phyloP scores from a whole-genome alignment of 2,329 filamentous ascomycete genomes.

The Colletotrichum lini region DNA sequence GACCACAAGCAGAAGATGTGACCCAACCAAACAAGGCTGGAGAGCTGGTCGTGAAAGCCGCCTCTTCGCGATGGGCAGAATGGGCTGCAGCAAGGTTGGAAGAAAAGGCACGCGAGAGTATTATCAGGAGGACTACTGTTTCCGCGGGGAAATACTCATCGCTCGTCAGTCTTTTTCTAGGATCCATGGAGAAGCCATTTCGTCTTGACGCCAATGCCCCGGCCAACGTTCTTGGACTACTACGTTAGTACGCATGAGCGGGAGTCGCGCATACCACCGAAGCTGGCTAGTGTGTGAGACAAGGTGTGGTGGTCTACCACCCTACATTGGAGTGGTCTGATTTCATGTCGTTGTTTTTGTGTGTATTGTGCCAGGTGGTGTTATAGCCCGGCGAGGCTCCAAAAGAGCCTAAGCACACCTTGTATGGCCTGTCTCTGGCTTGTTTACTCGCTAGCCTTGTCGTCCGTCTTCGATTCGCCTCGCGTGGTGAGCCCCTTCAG shows the following conservation, averaged over 20 bases:
- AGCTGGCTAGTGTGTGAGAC: constrained; percentile 18
- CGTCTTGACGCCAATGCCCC: background rate
- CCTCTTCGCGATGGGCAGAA: background rate
- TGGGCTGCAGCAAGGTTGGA: background rate
- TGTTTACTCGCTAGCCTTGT: constrained; percentile 21
- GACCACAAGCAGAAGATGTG: background rate
- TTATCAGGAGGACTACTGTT: background rate
- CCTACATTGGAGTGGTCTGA: constrained; percentile 28
- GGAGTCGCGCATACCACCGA: constrained; percentile 11
- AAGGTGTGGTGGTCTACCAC: constrained; percentile 6
- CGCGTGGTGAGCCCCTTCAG: constrained; percentile 30
- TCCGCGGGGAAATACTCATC: background rate
- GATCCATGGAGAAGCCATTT: constrained; percentile 23
- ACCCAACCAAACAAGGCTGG: background rate
- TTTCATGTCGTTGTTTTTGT: constrained; percentile 1
- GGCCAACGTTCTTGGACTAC: background rate
- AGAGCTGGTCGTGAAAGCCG: background rate
- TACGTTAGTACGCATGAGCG: constrained; percentile 7
- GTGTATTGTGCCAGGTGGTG: constrained; percentile 2
- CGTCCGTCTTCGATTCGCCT: constrained; percentile 29
- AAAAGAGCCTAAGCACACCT: constrained; percentile 19
- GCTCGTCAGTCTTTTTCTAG: constrained; percentile 1
- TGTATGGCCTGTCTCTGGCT: background rate
- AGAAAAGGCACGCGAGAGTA: background rate
- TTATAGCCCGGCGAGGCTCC: constrained; percentile 2